Percentiles rank a stretch among this genome's conserved stretches.
phyloP scores from a whole-genome alignment of 2,329 filamentous ascomycete species.

The Colletotrichum viniferum region DNA sequence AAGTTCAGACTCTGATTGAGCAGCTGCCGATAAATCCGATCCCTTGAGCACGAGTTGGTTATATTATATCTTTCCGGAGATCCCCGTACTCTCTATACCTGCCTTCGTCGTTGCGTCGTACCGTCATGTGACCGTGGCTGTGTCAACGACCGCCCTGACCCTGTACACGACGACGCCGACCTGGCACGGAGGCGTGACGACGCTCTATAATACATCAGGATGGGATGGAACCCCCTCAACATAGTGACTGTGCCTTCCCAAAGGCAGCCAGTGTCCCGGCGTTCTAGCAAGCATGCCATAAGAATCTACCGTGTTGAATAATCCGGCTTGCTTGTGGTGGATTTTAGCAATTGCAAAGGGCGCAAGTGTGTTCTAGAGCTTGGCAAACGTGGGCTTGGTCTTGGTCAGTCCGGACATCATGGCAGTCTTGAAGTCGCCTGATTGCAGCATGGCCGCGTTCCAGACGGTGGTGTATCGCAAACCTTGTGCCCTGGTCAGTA shows the following conservation, averaged over 20 bases:
- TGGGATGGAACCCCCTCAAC: not conserved
- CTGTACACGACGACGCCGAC: not conserved
- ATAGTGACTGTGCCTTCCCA: not conserved
- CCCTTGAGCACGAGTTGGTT: not conserved
- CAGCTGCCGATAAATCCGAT: not conserved
- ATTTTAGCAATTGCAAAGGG: not conserved
- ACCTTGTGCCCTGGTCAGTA: slow-evolving; percentile 42
- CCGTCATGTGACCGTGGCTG: not conserved
- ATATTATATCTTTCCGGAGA: not conserved
- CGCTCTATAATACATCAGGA: not conserved
- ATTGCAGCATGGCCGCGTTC: slow-evolving; percentile 86
- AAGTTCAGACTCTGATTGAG: slow-evolving; percentile 56
- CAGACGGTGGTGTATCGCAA: slow-evolving; percentile 85
- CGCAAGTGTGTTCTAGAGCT: slow-evolving; percentile 59
- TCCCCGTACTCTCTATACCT: not conserved
- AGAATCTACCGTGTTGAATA: not conserved
- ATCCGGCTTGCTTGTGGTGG: not conserved
- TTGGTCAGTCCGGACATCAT: slow-evolving; percentile 79
- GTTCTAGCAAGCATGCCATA: not conserved
- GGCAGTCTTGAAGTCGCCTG: slow-evolving; percentile 75
- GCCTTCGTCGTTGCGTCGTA: not conserved
- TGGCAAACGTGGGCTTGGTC: slow-evolving; percentile 82
- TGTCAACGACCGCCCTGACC: not conserved
- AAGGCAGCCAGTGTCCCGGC: not conserved
- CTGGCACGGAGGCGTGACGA: not conserved